phyloP scores from a whole-genome alignment of 495 filamentous ascomycete species.

The Halenospora varia region DNA sequence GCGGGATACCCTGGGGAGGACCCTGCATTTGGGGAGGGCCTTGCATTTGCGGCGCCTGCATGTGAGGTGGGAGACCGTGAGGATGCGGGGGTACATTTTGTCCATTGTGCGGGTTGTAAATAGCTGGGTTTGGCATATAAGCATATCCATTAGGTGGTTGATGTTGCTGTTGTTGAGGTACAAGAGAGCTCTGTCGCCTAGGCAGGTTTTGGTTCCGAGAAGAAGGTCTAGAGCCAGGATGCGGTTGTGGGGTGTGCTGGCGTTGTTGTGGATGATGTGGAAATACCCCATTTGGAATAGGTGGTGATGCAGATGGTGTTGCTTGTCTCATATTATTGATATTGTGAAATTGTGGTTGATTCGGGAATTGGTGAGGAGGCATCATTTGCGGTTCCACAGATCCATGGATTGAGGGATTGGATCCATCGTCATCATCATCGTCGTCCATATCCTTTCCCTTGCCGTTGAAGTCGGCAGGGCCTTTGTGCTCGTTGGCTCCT shows the following conservation, averaged over 20 bases:
- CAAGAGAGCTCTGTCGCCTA: slow-evolving; percentile 67
- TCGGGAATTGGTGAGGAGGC: slow-evolving; percentile 73
- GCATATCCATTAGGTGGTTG: slow-evolving; percentile 71
- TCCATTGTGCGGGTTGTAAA: slow-evolving; percentile 72
- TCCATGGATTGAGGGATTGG: slow-evolving; percentile 55
- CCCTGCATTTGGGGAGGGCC: slow-evolving; percentile 32
- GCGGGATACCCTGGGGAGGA: slow-evolving; percentile 25
- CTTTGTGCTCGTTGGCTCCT: slow-evolving; percentile 91
- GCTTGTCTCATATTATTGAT: slow-evolving; percentile 76
- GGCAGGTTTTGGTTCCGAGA: slow-evolving; percentile 67
- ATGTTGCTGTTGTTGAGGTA: slow-evolving; percentile 58
- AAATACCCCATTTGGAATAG: slow-evolving; percentile 73
- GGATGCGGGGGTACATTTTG: slow-evolving; percentile 40
- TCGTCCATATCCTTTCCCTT: slow-evolving; percentile 84
- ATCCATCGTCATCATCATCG: slow-evolving; percentile 73
- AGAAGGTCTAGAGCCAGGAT: slow-evolving; percentile 69
- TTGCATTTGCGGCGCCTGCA: no score
- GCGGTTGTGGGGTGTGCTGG: slow-evolving; percentile 76
- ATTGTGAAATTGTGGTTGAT: slow-evolving; percentile 67
- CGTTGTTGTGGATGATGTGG: slow-evolving; percentile 54
- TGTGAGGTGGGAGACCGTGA: slow-evolving; percentile 34
- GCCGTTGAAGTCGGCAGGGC: slow-evolving; percentile 85
- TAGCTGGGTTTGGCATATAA: slow-evolving; percentile 80
- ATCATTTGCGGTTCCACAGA: slow-evolving; percentile 51
- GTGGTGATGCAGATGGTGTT: slow-evolving; percentile 85